Base-by-base conservation (phyloP, 768 basidiomycete genomes). In the Russula earlei region DNA sequence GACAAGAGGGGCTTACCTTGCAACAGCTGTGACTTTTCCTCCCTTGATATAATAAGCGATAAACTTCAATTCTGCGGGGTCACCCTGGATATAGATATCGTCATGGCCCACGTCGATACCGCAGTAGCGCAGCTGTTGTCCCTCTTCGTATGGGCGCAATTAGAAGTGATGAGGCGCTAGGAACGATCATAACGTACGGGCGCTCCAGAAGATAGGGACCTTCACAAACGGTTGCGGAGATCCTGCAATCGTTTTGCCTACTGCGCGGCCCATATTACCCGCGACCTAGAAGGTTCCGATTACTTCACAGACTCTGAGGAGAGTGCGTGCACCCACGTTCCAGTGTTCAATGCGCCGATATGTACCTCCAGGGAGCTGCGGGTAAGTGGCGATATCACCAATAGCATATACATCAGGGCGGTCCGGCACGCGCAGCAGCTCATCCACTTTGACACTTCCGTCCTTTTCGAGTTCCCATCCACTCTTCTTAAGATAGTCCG, bases 191-290 rank as follows among this genome's bases (percentile, higher is more conserved):
- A 17, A 57, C 85, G 53, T 65, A 87, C 86, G 86, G 20, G 89
- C 87, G 66, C 87, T 90, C 92, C 92, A 94, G 73, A 94, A 94
- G 36, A 91, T 71, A 0, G 91, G 90, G 11, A 88, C 72, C 70
- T 91, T 92, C 45, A 75, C 75, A 69, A 85, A 91, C n/a, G 84
- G 80, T 59, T 82, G 78, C 31, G 62, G 53, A 29, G 51, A 55
- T 24, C 61, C 68, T 3, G 84, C 76, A 61, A 95, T 90, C 9
- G 78, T 84, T 66, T 81, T 80, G 0, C 86, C 92, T n/a, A 87
- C 84, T 15, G 85, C 81, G 48, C 91, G 80, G 2, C 91, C 92
- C 55, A 87, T 85, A 68, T 94, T 93, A 45, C 83, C 82, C 15
- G 91, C 91, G 55, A 92, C 85, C 83, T 85, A 38, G 52, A 34